Evolutionary conservation across 73 alveolate species (phyloP).

Genomic region (Paramecium tetraurelia): DNA sequence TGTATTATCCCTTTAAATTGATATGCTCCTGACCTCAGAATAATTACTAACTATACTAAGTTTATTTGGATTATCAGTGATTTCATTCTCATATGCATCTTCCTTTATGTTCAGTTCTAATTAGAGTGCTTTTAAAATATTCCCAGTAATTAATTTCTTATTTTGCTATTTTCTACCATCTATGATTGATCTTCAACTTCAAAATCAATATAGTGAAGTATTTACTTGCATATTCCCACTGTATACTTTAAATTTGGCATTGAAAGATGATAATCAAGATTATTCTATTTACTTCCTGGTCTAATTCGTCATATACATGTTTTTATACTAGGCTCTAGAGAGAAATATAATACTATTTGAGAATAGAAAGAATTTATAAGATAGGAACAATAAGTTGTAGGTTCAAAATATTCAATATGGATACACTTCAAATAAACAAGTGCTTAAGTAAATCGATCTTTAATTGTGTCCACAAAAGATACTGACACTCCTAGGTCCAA

Average conservation of each 20-base stretch:
- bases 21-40: background rate
- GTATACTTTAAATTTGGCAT: background rate
- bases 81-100: background rate
- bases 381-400: background rate
- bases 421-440: background rate
- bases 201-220: background rate
- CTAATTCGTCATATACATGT: background rate
- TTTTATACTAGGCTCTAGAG: background rate
- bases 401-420: background rate
- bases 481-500: background rate
- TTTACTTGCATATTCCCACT: background rate
- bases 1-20: background rate
- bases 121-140: conserved; percentile 19
- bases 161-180: background rate
- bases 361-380: background rate
- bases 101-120: background rate
- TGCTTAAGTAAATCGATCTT: background rate
- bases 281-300: background rate
- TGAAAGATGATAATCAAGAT: background rate
- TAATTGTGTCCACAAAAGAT: background rate
- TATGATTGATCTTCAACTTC: background rate
- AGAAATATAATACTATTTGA: background rate
- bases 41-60: background rate
- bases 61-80: background rate
- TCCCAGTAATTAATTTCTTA: background rate